These are phyloP conservation scores for Pseudogymnoascus sp. DNA, from an alignment of 2,329 filamentous ascomycete genomes.

Conservation along the genomic window DNA sequence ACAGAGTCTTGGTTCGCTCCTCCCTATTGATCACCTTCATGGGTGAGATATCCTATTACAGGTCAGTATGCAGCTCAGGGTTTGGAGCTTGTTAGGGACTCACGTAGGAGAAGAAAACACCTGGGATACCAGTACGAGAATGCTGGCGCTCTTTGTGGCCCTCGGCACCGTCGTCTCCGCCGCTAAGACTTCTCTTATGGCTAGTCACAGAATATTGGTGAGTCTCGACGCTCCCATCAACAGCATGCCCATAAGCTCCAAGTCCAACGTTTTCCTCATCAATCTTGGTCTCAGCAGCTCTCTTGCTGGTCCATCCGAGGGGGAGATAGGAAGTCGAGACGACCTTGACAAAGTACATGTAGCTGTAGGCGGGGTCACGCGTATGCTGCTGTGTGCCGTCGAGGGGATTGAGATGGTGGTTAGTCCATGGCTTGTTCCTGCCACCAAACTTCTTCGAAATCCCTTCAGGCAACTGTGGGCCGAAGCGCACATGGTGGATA, in stretches of 20 bases:
- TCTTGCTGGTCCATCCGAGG: conserved; percentile 71
- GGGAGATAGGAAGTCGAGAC: conserved; percentile 93
- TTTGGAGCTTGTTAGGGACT: conserved; percentile 33
- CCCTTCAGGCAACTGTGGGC: conserved; percentile 76
- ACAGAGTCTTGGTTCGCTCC: conserved; percentile 78
- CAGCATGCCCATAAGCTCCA: conserved; percentile 58
- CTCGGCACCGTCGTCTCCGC: conserved; percentile 76
- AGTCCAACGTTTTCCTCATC: conserved; percentile 51
- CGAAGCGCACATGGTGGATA: conserved; percentile 86
- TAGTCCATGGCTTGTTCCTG: conserved; percentile 62
- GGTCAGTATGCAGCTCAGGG: conserved; percentile 19
- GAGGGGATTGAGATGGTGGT: conserved; percentile 86
- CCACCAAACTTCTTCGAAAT: conserved; percentile 53
- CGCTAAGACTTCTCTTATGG: conserved; percentile 80
- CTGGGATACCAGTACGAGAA: conserved; percentile 84
- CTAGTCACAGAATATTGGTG: conserved; percentile 98
- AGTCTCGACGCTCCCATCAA: conserved; percentile 81
- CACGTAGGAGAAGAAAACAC: conserved; percentile 97
- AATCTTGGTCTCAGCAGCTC: conserved; percentile 31
- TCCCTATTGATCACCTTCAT: conserved; percentile 99
- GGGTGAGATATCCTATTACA: conserved; percentile 77
- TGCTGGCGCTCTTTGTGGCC: conserved; percentile 90
- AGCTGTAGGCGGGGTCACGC: conserved; percentile 80
- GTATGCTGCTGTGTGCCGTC: conserved; percentile 73
- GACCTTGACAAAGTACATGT: conserved; percentile 99